Percentiles rank a stretch among this genome's conserved stretches.
Evolutionary conservation across 371 early-diverging fungal genomes (phyloP).

Genomic region (Syncephalastrum sp.): DNA sequence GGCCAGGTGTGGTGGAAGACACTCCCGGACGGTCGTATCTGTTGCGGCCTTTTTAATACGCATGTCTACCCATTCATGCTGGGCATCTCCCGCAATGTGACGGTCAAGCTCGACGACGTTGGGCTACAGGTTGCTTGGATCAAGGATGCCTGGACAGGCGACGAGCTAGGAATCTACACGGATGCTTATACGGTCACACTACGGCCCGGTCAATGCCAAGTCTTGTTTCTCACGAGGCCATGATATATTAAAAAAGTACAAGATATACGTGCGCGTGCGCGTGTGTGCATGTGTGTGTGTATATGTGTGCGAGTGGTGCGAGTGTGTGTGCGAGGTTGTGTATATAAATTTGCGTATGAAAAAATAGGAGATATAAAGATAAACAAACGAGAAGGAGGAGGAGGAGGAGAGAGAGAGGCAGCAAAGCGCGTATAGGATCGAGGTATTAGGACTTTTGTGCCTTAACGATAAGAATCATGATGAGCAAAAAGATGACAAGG

Average conservation of each 20-base stretch:
- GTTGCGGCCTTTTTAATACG: conserved; percentile 38
- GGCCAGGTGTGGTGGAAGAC: conserved; percentile 48
- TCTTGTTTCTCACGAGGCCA: conserved; percentile 11
- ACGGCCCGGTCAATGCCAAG: conserved; percentile 23
- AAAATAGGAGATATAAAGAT: too few species aligned
- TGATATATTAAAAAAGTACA: too few species aligned
- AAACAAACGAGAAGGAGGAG: too few species aligned
- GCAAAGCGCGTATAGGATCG: neutral
- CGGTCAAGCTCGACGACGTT: conserved; percentile 25
- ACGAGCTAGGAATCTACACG: conserved; percentile 18
- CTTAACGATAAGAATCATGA: conserved; percentile 67
- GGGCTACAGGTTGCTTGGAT: conserved; percentile 15
- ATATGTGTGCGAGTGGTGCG: too few species aligned
- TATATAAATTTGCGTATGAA: too few species aligned
- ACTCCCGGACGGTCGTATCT: conserved; percentile 35
- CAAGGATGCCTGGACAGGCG: conserved; percentile 40
- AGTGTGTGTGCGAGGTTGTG: too few species aligned
- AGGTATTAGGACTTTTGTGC: conserved; percentile 37
- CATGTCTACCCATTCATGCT: conserved; percentile 39
- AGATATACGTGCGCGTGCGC: too few species aligned
- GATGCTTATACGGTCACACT: conserved; percentile 10
- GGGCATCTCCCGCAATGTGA: conserved; percentile 31
- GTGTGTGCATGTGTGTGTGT: too few species aligned
- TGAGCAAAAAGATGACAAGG: conserved; percentile 56
- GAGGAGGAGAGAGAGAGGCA: too few species aligned